phyloP scores from a whole-genome alignment of 768 basidiomycete genomes.

The Agaricus blazei region DNA sequence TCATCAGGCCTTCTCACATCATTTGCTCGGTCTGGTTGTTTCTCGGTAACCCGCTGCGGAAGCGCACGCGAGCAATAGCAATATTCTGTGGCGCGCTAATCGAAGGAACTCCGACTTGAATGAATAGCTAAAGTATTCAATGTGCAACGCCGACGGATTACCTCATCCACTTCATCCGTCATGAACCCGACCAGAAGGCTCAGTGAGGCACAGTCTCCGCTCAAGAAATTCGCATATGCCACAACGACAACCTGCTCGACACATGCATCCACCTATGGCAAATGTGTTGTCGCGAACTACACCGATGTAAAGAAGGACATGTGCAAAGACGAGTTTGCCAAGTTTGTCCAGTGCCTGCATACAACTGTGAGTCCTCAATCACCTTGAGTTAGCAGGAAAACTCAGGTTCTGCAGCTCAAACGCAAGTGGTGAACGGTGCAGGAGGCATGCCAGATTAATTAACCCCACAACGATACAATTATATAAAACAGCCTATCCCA shows the following conservation, averaged over 20 bases:
- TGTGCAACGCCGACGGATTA: not conserved
- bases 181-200: conserved; percentile 23
- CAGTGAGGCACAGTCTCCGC: conserved; percentile 20
- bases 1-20: no score
- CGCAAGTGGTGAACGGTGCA: conserved; percentile 24
- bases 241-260: conserved; percentile 67
- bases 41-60: no score
- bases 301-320: conserved; percentile 79
- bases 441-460: not conserved
- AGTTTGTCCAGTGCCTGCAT: conserved; percentile 80
- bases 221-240: conserved; percentile 58
- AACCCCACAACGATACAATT: conserved; percentile 5
- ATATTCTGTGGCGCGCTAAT: no score
- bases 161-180: conserved; percentile 5
- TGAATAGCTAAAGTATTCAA: no score
- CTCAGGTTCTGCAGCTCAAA: conserved; percentile 23
- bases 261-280: conserved; percentile 79
- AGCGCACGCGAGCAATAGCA: no score
- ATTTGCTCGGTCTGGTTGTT: no score
- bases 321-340: conserved; percentile 79
- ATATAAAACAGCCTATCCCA: conserved; percentile 5
- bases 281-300: conserved; percentile 81
- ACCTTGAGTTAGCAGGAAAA: not conserved
- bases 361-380: conserved; percentile 53
- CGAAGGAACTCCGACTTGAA: no score